These are phyloP conservation scores for Hamamelis virginiana DNA, from an alignment of 164 flowering plant species.

Conservation along the genomic window DNA sequence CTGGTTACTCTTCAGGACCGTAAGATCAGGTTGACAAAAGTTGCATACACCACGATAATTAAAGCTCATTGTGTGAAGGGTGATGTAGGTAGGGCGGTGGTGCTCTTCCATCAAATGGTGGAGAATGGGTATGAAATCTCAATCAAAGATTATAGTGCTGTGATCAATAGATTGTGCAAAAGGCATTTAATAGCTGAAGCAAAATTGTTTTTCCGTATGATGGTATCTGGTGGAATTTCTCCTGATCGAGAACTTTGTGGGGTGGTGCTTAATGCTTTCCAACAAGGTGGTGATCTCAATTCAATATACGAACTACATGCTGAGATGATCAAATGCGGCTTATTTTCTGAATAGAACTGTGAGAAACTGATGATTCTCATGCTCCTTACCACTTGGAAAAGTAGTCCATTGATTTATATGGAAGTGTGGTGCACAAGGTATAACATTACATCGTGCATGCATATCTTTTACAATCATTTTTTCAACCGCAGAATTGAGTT, in stretches of 20 bases:
- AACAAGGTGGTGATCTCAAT: constrained; percentile 23
- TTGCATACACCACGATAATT: constrained; percentile 59
- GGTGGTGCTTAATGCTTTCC: constrained; percentile 39
- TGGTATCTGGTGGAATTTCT: constrained; percentile 46
- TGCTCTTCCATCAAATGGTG: constrained; percentile 52
- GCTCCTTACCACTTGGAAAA: background rate
- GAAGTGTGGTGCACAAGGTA: constrained; percentile 7
- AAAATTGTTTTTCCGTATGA: constrained; percentile 45
- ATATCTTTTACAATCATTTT: background rate
- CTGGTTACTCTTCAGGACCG: constrained; percentile 31
- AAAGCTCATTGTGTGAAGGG: constrained; percentile 83
- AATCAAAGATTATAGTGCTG: constrained; percentile 64
- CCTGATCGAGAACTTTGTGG: constrained; percentile 52
- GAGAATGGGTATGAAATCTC: constrained; percentile 55
- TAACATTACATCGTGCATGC: background rate
- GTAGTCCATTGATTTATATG: background rate
- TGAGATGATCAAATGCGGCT: constrained; percentile 49
- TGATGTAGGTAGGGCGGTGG: constrained; percentile 36
- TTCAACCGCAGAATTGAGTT: background rate
- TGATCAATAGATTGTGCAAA: constrained; percentile 77
- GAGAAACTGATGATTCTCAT: constrained; percentile 1
- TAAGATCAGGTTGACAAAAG: constrained; percentile 43
- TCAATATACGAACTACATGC: constrained; percentile 36
- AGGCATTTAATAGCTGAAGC: constrained; percentile 43
- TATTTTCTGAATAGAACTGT: constrained; percentile 9